These are phyloP conservation scores for Aspergillus latus DNA, from an alignment of 2,329 filamentous ascomycete genomes.

Conservation along the genomic window DNA sequence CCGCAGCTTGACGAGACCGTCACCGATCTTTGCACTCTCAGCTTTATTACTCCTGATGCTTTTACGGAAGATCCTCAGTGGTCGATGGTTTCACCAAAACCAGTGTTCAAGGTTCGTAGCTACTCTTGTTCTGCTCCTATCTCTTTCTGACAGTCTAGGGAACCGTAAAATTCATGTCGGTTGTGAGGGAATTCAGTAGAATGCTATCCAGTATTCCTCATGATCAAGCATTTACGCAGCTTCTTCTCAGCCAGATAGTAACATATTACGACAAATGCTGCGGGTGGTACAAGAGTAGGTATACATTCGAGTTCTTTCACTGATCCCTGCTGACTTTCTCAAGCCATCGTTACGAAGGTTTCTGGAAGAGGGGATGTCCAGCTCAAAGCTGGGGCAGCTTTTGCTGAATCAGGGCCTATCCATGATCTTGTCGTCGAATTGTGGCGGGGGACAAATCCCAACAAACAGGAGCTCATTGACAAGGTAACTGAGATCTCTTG, in stretches of 20 bases:
- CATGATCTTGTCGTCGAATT: constrained; percentile 68
- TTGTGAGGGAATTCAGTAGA: constrained; percentile 88
- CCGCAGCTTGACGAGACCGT: constrained; percentile 95
- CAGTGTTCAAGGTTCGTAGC: constrained; percentile 70
- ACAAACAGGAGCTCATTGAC: constrained; percentile 60
- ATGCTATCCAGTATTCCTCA: constrained; percentile 95
- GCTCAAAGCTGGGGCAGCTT: constrained; percentile 71
- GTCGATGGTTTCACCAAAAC: constrained; percentile 72
- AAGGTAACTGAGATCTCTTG: constrained; percentile 44
- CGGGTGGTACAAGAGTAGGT: constrained; percentile 74
- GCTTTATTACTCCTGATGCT: constrained; percentile 81
- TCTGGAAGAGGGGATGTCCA: constrained; percentile 56
- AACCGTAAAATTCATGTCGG: constrained; percentile 79
- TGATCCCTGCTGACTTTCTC: constrained; percentile 10
- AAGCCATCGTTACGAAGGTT: constrained; percentile 64
- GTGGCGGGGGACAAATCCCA: constrained; percentile 55
- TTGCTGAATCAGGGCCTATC: constrained; percentile 68
- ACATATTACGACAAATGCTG: constrained; percentile 91
- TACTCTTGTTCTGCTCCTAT: constrained; percentile 13
- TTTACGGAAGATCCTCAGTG: constrained; percentile 86
- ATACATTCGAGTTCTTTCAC: neutral
- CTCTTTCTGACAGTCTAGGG: constrained; percentile 50
- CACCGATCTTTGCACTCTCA: constrained; percentile 79
- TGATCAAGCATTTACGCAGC: constrained; percentile 87
- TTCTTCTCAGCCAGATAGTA: constrained; percentile 89